Conservation (phyloP, 345 rosid genomes). For the Conringia planisiliqua region DNA sequence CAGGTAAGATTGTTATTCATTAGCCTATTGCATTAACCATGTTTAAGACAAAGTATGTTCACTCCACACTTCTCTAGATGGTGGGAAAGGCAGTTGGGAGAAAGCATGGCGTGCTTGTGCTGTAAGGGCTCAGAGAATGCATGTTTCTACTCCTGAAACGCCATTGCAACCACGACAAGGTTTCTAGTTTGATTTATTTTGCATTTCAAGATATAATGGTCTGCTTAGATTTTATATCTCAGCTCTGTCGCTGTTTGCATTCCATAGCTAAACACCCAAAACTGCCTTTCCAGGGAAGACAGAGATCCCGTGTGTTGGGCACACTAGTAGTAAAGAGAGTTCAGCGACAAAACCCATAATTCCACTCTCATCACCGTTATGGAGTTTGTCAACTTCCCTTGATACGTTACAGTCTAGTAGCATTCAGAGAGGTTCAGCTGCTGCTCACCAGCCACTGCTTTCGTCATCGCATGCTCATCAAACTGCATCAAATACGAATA, state of each 20-base stretch:
- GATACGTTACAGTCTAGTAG: constrained; percentile 56
- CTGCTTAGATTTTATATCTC: constrained; percentile 16
- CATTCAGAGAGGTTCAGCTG: constrained; percentile 55
- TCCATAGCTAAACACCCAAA: constrained; percentile 49
- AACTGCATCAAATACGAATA: constrained; percentile 52
- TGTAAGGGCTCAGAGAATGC: constrained; percentile 60
- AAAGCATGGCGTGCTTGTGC: constrained; percentile 65
- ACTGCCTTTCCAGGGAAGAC: constrained; percentile 43
- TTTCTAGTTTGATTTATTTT: constrained; percentile 26
- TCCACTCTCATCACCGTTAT: constrained; percentile 83
- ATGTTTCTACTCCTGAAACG: constrained; percentile 51
- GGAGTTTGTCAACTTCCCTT: constrained; percentile 61
- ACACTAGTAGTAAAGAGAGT: constrained; percentile 53
- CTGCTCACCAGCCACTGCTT: constrained; percentile 57
- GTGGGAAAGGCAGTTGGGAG: constrained; percentile 83
- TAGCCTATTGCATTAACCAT: constrained; percentile 12
- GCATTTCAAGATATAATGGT: neutral
- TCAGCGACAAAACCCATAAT: constrained; percentile 48
- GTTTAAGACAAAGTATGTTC: neutral
- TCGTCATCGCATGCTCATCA: constrained; percentile 73
- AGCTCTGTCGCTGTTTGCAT: constrained; percentile 38
- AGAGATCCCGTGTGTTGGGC: constrained; percentile 47
- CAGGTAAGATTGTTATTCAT: constrained; percentile 47
- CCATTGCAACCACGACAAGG: constrained; percentile 72
- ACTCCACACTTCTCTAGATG: constrained; percentile 52